A percentile compares a stretch with the other conserved stretches of the same genome.
phyloP scores from a whole-genome alignment of 768 basidiomycete species.

The Termitomyces sp. region DNA sequence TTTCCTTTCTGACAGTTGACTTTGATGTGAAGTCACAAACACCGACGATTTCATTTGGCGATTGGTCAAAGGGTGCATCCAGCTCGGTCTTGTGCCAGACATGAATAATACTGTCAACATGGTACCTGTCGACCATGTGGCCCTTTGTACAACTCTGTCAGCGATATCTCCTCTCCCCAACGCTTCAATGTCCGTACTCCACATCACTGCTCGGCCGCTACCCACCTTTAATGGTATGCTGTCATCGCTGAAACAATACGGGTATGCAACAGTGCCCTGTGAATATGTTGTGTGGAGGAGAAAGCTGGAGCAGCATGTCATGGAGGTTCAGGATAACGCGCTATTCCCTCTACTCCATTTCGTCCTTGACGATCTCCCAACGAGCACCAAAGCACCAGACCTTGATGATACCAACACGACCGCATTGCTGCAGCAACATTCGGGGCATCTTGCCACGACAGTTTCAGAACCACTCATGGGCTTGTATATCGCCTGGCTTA shows the following conservation, averaged over 20 bases:
- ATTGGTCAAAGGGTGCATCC: slow-evolving; percentile 96
- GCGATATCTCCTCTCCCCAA: slow-evolving; percentile 57
- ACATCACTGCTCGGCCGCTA: slow-evolving; percentile 82
- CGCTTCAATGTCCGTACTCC: slow-evolving; percentile 59
- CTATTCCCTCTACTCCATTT: slow-evolving; percentile 97
- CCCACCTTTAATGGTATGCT: slow-evolving; percentile 90
- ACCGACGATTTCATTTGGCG: slow-evolving; percentile 99
- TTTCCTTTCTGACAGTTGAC: slow-evolving; percentile 7
- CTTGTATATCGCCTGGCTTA: slow-evolving; percentile 88
- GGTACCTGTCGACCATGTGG: slow-evolving; percentile 97
- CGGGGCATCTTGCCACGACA: slow-evolving; percentile 42
- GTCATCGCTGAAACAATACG: slow-evolving; percentile 69
- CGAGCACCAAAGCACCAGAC: slow-evolving; percentile 91
- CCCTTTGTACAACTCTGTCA: slow-evolving; percentile 74
- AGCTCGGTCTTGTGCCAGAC: slow-evolving; percentile 94
- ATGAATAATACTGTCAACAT: slow-evolving; percentile 99
- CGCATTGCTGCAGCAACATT: slow-evolving; percentile 52
- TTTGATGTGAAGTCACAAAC: slow-evolving; percentile 72
- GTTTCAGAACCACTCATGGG: slow-evolving; percentile 81
- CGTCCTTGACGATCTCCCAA: slow-evolving; percentile 95
- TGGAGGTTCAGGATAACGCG: slow-evolving; percentile 94
- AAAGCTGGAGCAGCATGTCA: slow-evolving; percentile 91
- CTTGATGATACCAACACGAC: slow-evolving; percentile 84
- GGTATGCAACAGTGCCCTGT: slow-evolving; percentile 73
- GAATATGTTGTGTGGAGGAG: slow-evolving; percentile 94